Percentiles rank a stretch among this genome's conserved stretches.
Evolutionary conservation across 2,329 filamentous ascomycete genomes (phyloP).

Genomic region (Purpureocillium lavendulum): DNA sequence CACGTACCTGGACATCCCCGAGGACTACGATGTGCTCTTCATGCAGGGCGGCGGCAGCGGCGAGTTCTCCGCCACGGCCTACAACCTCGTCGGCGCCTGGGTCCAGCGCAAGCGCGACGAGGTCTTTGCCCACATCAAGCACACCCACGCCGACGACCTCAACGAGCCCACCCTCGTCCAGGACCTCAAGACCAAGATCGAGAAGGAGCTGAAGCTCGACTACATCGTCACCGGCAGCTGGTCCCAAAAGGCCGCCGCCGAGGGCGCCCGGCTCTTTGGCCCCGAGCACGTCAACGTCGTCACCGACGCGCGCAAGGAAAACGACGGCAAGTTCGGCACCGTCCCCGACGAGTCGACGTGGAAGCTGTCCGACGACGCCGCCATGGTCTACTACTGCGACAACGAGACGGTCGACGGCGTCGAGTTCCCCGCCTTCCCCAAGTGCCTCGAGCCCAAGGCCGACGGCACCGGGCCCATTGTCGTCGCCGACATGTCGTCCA

Average conservation of each 20-base stretch:
- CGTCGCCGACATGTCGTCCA: constrained; percentile 88
- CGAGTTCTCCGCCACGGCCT: constrained; percentile 74
- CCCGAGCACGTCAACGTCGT: constrained; percentile 73
- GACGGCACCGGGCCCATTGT: constrained; percentile 65
- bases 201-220: constrained; percentile 69
- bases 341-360: constrained; percentile 73
- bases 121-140: constrained; percentile 47
- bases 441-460: constrained; percentile 46
- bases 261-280: constrained; percentile 71
- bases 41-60: constrained; percentile 82
- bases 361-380: constrained; percentile 60
- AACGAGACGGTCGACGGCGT: constrained; percentile 95
- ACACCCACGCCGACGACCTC: constrained; percentile 34
- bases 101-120: constrained; percentile 58
- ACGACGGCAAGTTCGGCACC: constrained; percentile 75
- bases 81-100: constrained; percentile 81
- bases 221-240: constrained; percentile 88
- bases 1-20: constrained; percentile 70
- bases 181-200: constrained; percentile 53
- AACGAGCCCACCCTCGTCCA: constrained; percentile 46
- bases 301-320: constrained; percentile 55
- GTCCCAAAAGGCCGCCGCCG: constrained; percentile 79
- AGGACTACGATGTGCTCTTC: constrained; percentile 81
- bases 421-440: constrained; percentile 72
- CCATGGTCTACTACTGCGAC: constrained; percentile 83